Evolutionary conservation across 2,329 filamentous ascomycete genomes (phyloP).

Genomic region (Metarhizium rileyi): DNA sequence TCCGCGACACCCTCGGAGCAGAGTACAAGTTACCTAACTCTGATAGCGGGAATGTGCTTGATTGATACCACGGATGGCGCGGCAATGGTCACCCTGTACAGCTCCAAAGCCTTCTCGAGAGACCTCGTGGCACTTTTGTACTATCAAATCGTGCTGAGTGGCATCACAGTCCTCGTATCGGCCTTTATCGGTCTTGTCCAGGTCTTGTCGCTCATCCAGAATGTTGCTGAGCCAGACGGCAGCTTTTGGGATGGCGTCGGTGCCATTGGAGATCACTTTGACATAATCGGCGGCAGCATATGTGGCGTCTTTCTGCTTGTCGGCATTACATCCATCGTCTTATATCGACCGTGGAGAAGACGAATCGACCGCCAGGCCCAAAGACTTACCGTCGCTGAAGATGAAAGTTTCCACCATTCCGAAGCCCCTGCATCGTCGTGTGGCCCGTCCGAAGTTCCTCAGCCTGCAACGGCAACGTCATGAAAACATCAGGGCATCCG

Average conservation of each 20-base stretch:
- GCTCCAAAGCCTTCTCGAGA: conserved; percentile 64
- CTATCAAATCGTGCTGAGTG: conserved; percentile 82
- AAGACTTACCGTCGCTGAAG: conserved; percentile 6
- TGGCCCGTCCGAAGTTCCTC: background rate
- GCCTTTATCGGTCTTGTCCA: conserved; percentile 82
- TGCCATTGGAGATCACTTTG: conserved; percentile 67
- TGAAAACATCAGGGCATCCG: no score
- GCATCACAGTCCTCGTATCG: conserved; percentile 73
- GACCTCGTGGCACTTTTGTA: conserved; percentile 88
- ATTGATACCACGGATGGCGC: conserved; percentile 89
- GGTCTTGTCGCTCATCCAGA: conserved; percentile 66
- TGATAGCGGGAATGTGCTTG: conserved; percentile 78
- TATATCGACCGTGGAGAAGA: conserved; percentile 71
- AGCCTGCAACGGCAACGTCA: background rate
- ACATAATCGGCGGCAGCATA: conserved; percentile 77
- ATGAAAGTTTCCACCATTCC: background rate
- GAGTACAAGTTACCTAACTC: background rate
- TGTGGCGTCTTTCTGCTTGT: conserved; percentile 76
- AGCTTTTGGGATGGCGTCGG: conserved; percentile 87
- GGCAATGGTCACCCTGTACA: conserved; percentile 91
- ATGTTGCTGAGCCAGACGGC: conserved; percentile 63
- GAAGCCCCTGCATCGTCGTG: background rate
- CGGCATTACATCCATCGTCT: conserved; percentile 60
- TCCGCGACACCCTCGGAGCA: no score
- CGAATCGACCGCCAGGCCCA: conserved; percentile 24